These are phyloP conservation scores for Paramecium sexaurelia DNA, from an alignment of 73 alveolate species.

Conservation along the genomic window DNA sequence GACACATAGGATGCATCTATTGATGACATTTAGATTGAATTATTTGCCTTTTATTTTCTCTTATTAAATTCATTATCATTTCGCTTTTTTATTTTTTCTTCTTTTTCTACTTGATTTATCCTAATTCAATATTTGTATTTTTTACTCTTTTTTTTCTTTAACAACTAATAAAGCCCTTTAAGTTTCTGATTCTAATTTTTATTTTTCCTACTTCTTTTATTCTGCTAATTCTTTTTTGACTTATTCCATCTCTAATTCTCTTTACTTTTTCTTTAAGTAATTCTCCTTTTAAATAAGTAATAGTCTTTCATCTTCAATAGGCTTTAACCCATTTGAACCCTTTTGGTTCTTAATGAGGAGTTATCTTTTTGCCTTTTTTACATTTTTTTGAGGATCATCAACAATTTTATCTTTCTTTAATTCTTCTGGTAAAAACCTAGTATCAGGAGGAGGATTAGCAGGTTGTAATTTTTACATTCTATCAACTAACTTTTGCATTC, in stretches of 20 bases:
- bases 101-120: neutral
- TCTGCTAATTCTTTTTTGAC: constrained; percentile 57
- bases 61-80: constrained; percentile 16
- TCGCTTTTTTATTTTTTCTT: constrained; percentile 12
- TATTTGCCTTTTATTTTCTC: neutral
- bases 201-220: neutral
- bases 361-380: neutral
- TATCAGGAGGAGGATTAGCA: constrained; percentile 35
- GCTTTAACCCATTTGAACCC: neutral
- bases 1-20: constrained; percentile 37
- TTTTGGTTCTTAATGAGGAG: neutral
- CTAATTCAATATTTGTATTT: neutral
- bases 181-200: neutral
- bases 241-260: constrained; percentile 50
- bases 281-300: neutral
- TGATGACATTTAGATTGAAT: neutral
- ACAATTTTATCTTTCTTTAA: neutral
- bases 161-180: neutral
- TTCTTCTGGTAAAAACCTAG: constrained; percentile 31
- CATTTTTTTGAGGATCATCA: neutral
- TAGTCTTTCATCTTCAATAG: neutral
- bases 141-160: constrained; percentile 21
- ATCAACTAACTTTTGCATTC: constrained; percentile 39
- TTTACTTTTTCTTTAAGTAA: constrained; percentile 30
- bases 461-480: constrained; percentile 24